Conservation (phyloP, 2,329 filamentous ascomycete species). For the Phoma sp. region DNA sequence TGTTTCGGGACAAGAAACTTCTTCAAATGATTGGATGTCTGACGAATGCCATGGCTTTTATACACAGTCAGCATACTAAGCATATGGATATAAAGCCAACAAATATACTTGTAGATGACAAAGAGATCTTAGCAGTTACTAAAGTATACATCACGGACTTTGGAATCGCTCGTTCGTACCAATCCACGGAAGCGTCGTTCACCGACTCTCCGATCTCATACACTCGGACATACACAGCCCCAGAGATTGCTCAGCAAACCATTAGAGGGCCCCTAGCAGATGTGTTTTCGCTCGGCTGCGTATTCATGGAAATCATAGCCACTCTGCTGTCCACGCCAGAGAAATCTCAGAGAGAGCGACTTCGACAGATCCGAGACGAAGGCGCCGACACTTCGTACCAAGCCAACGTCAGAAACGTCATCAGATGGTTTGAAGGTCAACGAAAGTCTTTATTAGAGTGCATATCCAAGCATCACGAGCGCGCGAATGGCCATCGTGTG, state of each 20-base stretch:
- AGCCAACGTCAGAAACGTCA: neutral
- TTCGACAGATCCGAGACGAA: too few relatives aligned
- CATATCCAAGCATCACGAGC: too few relatives aligned
- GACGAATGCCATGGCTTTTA: too few relatives aligned
- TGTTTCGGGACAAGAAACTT: too few relatives aligned
- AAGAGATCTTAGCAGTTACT: too few relatives aligned
- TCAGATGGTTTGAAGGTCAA: neutral
- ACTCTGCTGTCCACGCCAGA: neutral
- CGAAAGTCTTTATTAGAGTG: too few relatives aligned
- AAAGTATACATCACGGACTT: neutral
- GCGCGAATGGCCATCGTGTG: too few relatives aligned
- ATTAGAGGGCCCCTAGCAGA: constrained; percentile 21
- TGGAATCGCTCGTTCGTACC: neutral
- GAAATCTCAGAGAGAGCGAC: too few relatives aligned
- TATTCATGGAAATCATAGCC: constrained; percentile 26
- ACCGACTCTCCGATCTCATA: constrained; percentile 25
- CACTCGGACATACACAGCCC: constrained; percentile 26
- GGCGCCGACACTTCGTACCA: neutral
- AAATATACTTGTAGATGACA: constrained; percentile 15
- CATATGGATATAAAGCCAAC: constrained; percentile 29
- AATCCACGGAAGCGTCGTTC: constrained; percentile 14
- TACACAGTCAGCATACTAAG: too few relatives aligned
- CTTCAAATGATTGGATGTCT: too few relatives aligned
- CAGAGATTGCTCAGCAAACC: constrained; percentile 26
- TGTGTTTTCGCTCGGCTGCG: constrained; percentile 33